Conservation (phyloP, 169 alveolate species). For the Miamiensis avidus region DNA sequence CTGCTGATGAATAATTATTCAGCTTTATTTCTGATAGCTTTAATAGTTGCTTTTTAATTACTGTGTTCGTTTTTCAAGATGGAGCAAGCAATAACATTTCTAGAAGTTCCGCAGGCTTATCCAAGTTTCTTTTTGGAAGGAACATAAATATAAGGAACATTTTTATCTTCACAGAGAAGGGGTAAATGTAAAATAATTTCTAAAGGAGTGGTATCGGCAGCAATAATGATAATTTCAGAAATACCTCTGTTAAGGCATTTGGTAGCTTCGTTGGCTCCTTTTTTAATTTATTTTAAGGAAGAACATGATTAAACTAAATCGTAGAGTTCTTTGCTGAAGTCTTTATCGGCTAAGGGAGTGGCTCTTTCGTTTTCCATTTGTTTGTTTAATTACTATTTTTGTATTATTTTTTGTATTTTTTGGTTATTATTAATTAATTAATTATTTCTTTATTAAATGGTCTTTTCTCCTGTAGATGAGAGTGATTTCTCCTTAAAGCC, state of each 20-base stretch:
- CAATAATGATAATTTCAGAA: conserved; percentile 96
- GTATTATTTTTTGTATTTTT: too few relatives aligned
- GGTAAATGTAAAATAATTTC: conserved; percentile 99
- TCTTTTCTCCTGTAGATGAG: too few relatives aligned
- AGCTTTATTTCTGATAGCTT: conserved; percentile 92
- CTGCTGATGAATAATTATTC: conserved; percentile 38
- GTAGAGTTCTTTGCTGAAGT: conserved; percentile 12
- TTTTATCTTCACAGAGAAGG: conserved; percentile 98
- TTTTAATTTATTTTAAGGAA: conserved; percentile 34
- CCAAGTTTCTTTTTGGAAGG: conserved; percentile 97
- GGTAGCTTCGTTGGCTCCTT: conserved; percentile 90
- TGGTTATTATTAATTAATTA: not conserved
- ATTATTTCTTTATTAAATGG: not conserved
- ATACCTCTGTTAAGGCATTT: conserved; percentile 98
- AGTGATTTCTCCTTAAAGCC: too few relatives aligned
- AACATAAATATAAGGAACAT: conserved; percentile 98
- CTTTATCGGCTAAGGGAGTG: conserved; percentile 22
- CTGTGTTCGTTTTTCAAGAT: conserved; percentile 94
- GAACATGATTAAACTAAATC: conserved; percentile 9
- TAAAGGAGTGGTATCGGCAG: conserved; percentile 99
- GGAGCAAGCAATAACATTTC: conserved; percentile 98
- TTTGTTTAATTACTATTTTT: not conserved
- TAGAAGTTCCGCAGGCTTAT: conserved; percentile 98
- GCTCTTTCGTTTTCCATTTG: conserved; percentile 18
- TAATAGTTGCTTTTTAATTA: conserved; percentile 92